phyloP scores from a whole-genome alignment of 148 eudicot genomes.

The Chenopodium formosanum region DNA sequence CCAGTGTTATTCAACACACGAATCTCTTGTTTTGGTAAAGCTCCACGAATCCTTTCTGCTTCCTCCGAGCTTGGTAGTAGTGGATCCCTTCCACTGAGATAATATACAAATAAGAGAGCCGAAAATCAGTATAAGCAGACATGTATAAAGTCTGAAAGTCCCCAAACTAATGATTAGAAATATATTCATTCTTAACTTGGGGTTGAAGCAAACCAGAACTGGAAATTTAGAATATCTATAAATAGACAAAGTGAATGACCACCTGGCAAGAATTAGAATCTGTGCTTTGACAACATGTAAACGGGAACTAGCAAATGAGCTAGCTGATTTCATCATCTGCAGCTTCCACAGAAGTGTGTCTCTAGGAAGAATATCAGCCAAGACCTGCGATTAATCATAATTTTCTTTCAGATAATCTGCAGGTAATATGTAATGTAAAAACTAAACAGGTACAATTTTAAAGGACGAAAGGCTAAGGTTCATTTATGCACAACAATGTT shows the following conservation, averaged over 20 bases:
- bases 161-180: too few relatives aligned
- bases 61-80: slow-evolving; percentile 39
- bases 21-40: slow-evolving; percentile 39
- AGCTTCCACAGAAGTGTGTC: slow-evolving; percentile 50
- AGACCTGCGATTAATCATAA: slow-evolving; percentile 35
- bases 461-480: too few relatives aligned
- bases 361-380: slow-evolving; percentile 40
- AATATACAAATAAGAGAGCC: not conserved
- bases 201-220: too few relatives aligned
- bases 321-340: slow-evolving; percentile 39
- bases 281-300: slow-evolving; percentile 46
- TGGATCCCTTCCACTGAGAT: slow-evolving; percentile 41
- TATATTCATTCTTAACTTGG: too few relatives aligned
- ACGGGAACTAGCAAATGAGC: slow-evolving; percentile 37
- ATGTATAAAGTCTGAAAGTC: too few relatives aligned
- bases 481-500: too few relatives aligned
- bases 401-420: not conserved
- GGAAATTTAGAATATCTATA: too few relatives aligned
- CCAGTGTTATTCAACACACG: slow-evolving; percentile 23
- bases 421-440: not conserved
- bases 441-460: too few relatives aligned
- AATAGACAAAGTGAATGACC: not conserved
- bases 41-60: slow-evolving; percentile 40
- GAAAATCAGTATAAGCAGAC: too few relatives aligned
- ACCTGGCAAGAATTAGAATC: slow-evolving; percentile 49